Conservation (phyloP, 495 filamentous ascomycete species). For the Aspergillus biplanus region DNA sequence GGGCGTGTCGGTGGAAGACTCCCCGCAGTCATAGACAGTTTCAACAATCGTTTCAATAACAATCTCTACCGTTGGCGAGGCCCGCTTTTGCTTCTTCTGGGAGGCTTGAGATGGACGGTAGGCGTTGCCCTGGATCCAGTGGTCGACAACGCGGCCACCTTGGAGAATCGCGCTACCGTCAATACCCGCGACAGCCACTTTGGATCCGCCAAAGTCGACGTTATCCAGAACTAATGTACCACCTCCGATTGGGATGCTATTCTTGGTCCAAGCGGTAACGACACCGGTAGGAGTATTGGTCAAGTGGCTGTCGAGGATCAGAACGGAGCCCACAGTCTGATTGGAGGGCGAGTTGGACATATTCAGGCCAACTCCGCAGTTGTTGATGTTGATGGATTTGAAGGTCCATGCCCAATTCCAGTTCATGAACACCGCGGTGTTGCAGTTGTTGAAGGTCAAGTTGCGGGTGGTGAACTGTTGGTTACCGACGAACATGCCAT, state of each 20-base stretch:
- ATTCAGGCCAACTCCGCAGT: constrained; percentile 79
- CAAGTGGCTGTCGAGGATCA: constrained; percentile 80
- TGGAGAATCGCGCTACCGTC: constrained; percentile 63
- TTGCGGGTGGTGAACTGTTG: constrained; percentile 97
- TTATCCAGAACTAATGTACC: constrained; percentile 86
- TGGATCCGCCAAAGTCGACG: constrained; percentile 69
- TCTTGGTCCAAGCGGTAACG: constrained; percentile 66
- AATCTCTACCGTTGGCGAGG: constrained; percentile 25
- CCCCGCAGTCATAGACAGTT: constrained; percentile 19
- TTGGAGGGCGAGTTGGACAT: constrained; percentile 67
- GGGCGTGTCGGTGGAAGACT: constrained; percentile 4
- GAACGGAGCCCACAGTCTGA: constrained; percentile 77
- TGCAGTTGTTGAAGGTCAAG: constrained; percentile 83
- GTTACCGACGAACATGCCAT: constrained; percentile 85
- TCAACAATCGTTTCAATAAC: constrained; percentile 35
- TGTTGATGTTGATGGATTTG: constrained; percentile 79
- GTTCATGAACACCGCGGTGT: constrained; percentile 89
- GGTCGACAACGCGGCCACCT: constrained; percentile 70
- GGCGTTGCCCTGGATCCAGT: constrained; percentile 74
- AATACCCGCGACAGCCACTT: constrained; percentile 54
- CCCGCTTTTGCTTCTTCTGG: constrained; percentile 29
- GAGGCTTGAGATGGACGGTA: constrained; percentile 53
- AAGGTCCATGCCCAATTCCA: constrained; percentile 95
- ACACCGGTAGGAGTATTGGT: constrained; percentile 74
- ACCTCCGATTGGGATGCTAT: constrained; percentile 65